These are phyloP conservation scores for Exserohilum turcica DNA, from an alignment of 2,329 filamentous ascomycete genomes.

Conservation along the genomic window DNA sequence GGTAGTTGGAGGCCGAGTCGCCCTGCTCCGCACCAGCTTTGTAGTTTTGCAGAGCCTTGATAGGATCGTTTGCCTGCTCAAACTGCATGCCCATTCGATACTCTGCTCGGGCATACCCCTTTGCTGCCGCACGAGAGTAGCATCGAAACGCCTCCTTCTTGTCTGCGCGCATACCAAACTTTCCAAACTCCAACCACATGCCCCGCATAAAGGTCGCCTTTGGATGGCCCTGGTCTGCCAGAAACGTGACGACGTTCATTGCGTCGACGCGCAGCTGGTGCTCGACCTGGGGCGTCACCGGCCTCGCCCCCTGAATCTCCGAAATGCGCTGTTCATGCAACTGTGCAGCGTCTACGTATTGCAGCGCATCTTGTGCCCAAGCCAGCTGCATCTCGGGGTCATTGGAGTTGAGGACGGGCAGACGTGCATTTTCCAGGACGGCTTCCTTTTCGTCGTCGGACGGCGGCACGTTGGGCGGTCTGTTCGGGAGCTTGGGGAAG, in stretches of 20 bases:
- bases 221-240: conserved; percentile 89
- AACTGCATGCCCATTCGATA: conserved; percentile 99
- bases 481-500: conserved; percentile 81
- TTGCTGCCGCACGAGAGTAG: conserved; percentile 83
- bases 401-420: conserved; percentile 86
- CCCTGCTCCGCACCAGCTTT: conserved; percentile 76
- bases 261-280: conserved; percentile 88
- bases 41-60: conserved; percentile 91
- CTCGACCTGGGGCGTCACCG: conserved; percentile 82
- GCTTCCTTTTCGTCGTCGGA: conserved; percentile 94
- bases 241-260: conserved; percentile 86
- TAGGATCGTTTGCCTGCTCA: conserved; percentile 89
- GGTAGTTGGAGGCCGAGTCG: conserved; percentile 85
- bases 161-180: conserved; percentile 87
- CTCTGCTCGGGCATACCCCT: conserved; percentile 85
- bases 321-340: conserved; percentile 75
- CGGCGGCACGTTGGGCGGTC: conserved; percentile 85
- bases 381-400: conserved; percentile 95
- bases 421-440: conserved; percentile 81
- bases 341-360: conserved; percentile 82
- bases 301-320: conserved; percentile 63
- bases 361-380: conserved; percentile 91
- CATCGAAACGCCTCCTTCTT: conserved; percentile 92
- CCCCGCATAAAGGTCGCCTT: conserved; percentile 92
- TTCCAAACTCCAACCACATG: conserved; percentile 98